phyloP scores from a whole-genome alignment of 257 asterid genomes.

The Striga asiatica region DNA sequence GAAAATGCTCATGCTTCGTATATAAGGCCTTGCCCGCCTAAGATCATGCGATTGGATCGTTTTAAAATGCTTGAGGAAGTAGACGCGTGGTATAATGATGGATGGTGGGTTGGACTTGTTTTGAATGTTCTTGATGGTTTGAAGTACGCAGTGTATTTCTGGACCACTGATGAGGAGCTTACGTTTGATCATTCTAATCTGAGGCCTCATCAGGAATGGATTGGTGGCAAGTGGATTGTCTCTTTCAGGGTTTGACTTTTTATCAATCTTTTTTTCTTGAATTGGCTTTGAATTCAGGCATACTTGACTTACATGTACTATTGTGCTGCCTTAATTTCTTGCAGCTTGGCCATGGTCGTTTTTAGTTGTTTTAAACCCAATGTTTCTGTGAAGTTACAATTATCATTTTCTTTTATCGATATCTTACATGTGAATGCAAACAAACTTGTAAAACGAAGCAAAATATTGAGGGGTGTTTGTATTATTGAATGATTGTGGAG shows the following conservation, averaged over 20 bases:
- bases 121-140: constrained; percentile 33
- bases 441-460: neutral
- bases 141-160: constrained; percentile 42
- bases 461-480: neutral
- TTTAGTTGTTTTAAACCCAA: neutral
- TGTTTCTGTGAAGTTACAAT: neutral
- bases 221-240: constrained; percentile 46
- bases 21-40: constrained; percentile 53
- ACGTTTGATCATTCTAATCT: constrained; percentile 27
- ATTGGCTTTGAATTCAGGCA: too few relatives aligned
- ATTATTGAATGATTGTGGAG: neutral
- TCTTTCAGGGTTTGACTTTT: constrained; percentile 28
- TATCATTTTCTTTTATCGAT: too few relatives aligned
- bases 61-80: constrained; percentile 46
- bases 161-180: constrained; percentile 42
- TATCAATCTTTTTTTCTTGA: neutral
- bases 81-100: constrained; percentile 64
- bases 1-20: constrained; percentile 30
- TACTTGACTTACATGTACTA: too few relatives aligned
- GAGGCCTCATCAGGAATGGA: constrained; percentile 68
- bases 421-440: too few relatives aligned
- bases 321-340: too few relatives aligned
- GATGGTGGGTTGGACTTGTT: constrained; percentile 72
- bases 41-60: constrained; percentile 18
- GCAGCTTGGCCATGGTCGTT: neutral